These are phyloP conservation scores for Hypoxylon crocopeplum DNA, from an alignment of 495 filamentous ascomycete genomes.

Conservation along the genomic window DNA sequence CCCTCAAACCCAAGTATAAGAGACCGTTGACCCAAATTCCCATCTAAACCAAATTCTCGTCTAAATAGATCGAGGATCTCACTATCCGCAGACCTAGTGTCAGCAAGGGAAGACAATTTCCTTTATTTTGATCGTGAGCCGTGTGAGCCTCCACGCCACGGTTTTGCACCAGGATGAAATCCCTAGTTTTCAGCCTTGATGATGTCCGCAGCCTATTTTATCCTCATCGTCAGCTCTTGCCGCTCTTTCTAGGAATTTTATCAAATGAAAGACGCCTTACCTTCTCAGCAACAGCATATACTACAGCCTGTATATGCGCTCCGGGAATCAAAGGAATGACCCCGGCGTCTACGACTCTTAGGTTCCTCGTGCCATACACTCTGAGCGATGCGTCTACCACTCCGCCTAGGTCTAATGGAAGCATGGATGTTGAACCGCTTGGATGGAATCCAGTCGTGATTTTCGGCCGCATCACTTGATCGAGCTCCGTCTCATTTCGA, in stretches of 20 bases:
- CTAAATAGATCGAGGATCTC: too few relatives aligned
- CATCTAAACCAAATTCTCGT: too few relatives aligned
- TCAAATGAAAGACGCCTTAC: slow-evolving; percentile 30
- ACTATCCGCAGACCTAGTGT: too few relatives aligned
- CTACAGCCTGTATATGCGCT: slow-evolving; percentile 57
- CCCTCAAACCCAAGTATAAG: too few relatives aligned
- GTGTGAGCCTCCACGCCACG: not conserved
- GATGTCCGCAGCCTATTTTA: slow-evolving; percentile 45
- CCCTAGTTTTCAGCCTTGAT: slow-evolving; percentile 39
- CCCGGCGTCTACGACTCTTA: slow-evolving; percentile 63
- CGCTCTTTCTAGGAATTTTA: not conserved
- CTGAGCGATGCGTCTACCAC: slow-evolving; percentile 60
- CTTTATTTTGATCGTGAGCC: not conserved
- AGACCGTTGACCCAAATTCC: too few relatives aligned
- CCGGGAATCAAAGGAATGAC: slow-evolving; percentile 63
- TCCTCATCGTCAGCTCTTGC: slow-evolving; percentile 10
- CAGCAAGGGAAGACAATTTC: too few relatives aligned
- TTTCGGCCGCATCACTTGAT: slow-evolving; percentile 29
- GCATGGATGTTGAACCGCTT: slow-evolving; percentile 47
- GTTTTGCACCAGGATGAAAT: not conserved
- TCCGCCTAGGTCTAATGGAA: slow-evolving; percentile 44
- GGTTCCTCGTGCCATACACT: slow-evolving; percentile 57
- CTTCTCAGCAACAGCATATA: slow-evolving; percentile 68
- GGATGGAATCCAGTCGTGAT: slow-evolving; percentile 44
- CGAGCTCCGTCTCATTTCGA: slow-evolving; percentile 34